phyloP scores from a whole-genome alignment of 805 yeast species.

The Yarrowia sp. region DNA sequence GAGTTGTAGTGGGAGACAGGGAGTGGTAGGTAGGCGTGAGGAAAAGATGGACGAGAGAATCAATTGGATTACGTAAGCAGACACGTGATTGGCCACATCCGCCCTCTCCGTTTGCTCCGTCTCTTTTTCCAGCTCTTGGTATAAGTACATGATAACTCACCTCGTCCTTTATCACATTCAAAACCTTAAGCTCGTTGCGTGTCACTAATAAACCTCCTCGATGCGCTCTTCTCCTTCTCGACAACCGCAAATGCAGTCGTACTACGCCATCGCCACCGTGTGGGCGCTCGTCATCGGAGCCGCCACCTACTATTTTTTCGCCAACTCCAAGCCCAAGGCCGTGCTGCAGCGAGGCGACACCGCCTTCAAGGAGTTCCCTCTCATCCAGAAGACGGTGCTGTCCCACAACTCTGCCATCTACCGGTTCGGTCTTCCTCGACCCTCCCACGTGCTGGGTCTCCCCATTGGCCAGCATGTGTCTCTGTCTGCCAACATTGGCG shows the following conservation, averaged over 20 bases:
- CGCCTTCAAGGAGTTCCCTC: slow-evolving; percentile 78
- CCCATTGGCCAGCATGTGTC: slow-evolving; percentile 96
- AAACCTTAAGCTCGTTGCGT: neutral
- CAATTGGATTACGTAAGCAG: too few species aligned
- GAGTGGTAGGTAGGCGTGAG: too few species aligned
- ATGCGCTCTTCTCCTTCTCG: neutral
- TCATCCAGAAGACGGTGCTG: slow-evolving; percentile 78
- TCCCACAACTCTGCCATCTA: slow-evolving; percentile 81
- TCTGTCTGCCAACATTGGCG: slow-evolving; percentile 76
- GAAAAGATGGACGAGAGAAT: too few species aligned
- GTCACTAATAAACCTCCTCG: neutral
- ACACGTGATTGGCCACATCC: too few species aligned
- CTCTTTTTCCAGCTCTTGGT: too few species aligned
- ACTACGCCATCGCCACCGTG: slow-evolving; percentile 37
- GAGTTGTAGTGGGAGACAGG: too few species aligned
- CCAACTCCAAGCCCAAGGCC: slow-evolving; percentile 36
- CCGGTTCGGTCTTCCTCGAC: slow-evolving; percentile 81
- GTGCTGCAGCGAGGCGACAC: slow-evolving; percentile 57
- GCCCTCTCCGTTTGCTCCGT: too few species aligned
- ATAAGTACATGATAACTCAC: too few species aligned
- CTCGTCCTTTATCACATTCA: slow-evolving; percentile 5
- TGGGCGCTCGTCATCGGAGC: slow-evolving; percentile 36
- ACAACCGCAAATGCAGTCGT: slow-evolving; percentile 18
- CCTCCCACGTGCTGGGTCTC: slow-evolving; percentile 78
- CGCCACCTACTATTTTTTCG: slow-evolving; percentile 34